phyloP scores from a whole-genome alignment of 2,329 filamentous ascomycete species.

The Trichothecium sympodiale region DNA sequence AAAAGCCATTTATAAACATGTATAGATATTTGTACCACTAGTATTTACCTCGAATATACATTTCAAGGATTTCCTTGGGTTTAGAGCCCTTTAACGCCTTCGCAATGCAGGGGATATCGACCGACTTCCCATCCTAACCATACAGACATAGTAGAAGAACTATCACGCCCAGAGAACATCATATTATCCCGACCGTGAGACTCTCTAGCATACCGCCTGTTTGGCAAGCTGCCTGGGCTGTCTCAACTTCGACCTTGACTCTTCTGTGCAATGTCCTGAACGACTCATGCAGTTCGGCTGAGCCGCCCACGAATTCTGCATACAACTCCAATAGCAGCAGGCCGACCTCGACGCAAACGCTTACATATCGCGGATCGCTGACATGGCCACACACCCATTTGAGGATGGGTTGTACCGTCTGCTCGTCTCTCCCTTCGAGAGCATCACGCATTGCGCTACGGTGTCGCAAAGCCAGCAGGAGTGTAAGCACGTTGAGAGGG shows the following conservation, averaged over 20 bases:
- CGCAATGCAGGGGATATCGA: conserved; percentile 8
- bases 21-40: too few relatives aligned
- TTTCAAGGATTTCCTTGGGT: too few relatives aligned
- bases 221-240: conserved; percentile 70
- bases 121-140: neutral
- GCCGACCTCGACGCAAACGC: conserved; percentile 71
- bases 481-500: conserved; percentile 56
- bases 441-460: conserved; percentile 75
- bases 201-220: conserved; percentile 81
- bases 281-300: conserved; percentile 58
- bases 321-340: conserved; percentile 82
- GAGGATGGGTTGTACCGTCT: conserved; percentile 69
- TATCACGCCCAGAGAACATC: conserved; percentile 4
- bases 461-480: conserved; percentile 77
- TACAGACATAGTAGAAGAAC: neutral
- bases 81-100: conserved; percentile 5
- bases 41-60: too few relatives aligned
- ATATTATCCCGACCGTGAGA: conserved; percentile 30
- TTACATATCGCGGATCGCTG: conserved; percentile 69
- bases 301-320: conserved; percentile 64
- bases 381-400: conserved; percentile 76
- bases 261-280: conserved; percentile 58
- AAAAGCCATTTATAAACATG: too few relatives aligned
- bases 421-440: conserved; percentile 70
- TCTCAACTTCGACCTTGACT: conserved; percentile 69